Base-by-base conservation (phyloP, 768 basidiomycete species). In the Auriscalpium microsporum region DNA sequence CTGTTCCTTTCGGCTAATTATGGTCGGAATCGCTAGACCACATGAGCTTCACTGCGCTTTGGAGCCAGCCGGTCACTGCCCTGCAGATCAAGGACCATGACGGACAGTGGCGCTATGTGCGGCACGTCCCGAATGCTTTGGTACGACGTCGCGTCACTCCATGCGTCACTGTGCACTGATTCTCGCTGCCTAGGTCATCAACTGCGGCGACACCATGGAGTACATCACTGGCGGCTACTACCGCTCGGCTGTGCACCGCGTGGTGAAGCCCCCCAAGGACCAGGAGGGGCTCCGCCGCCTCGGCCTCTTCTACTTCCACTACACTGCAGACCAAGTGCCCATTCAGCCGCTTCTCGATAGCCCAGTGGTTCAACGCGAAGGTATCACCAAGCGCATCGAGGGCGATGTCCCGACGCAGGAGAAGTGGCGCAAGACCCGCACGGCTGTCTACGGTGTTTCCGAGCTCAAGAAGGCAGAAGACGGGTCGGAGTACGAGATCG, bases 211-310 rank as follows among this genome's bases (percentile, higher is more conserved):
- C 51, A 60, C 64, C 8, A 63, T 69, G 28, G 68, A 70, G 54
- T 69, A 70, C 55, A 52, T 71, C 35, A 65, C 72, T 8, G 72
- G 69, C 4, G 72, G 72, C 13, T 70, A 63, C 61, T 71, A 69
- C 55, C 69, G 67, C 56, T 64, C 67, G 10, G 71, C 72, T 1
- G 67, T 73, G 42, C 72, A 72, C 57, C 72, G 72, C 45, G 72
- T 73, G 45, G 58, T 69, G 13, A 70, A 71, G 53, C 72, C 72
- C 10, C 72, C 72, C 1, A 52, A 53, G 21, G 69, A 71, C 54
- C 72, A 73, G 61, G 68, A 62, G 2, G 63, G 63, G 5, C 67
- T 65, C 61, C 56, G 58, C 45, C 68, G 72, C 11, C 68, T 73
- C 16, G 71, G 72, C 19, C 54, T 69, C 13, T 66, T 63, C 58